Evolutionary conservation across 2,329 filamentous ascomycete genomes (phyloP).

Genomic region (Dendryphion nanum): DNA sequence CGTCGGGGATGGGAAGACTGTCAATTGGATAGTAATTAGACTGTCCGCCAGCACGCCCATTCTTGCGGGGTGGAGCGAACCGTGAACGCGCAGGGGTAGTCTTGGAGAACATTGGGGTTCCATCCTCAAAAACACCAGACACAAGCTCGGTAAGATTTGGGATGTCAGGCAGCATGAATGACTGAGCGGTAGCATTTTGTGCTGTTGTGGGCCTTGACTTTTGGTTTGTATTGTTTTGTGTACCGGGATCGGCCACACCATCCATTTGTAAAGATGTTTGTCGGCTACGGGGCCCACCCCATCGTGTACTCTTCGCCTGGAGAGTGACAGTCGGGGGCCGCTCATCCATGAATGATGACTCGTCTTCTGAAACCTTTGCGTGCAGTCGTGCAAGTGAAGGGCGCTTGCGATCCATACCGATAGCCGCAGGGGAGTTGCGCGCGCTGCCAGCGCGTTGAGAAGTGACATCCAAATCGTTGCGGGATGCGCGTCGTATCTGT

Average conservation of each 20-base stretch:
- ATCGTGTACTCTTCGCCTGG: constrained; percentile 54
- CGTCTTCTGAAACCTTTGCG: constrained; percentile 53
- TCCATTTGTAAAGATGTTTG: constrained; percentile 42
- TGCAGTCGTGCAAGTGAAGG: constrained; percentile 58
- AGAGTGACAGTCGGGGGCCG: constrained; percentile 46
- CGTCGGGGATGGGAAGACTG: constrained; percentile 56
- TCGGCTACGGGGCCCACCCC: constrained; percentile 43
- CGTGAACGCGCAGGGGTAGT: constrained; percentile 52
- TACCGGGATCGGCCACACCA: constrained; percentile 20
- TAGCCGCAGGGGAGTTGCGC: constrained; percentile 28
- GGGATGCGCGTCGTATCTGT: constrained; percentile 45
- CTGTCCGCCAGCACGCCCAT: constrained; percentile 23
- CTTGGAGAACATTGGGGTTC: constrained; percentile 56
- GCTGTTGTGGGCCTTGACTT: constrained; percentile 42
- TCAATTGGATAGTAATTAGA: constrained; percentile 49
- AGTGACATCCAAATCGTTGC: constrained; percentile 40
- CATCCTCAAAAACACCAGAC: constrained; percentile 57
- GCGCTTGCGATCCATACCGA: constrained; percentile 38
- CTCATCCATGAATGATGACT: constrained; percentile 53
- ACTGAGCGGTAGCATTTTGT: constrained; percentile 54
- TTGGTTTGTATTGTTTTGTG: constrained; percentile 18
- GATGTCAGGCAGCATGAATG: constrained; percentile 61
- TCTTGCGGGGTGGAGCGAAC: constrained; percentile 50
- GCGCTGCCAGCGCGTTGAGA: constrained; percentile 39
- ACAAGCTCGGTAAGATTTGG: constrained; percentile 62